Evolutionary conservation across 331 rosid genomes (phyloP).

Genomic region (Malus hybrid): DNA sequence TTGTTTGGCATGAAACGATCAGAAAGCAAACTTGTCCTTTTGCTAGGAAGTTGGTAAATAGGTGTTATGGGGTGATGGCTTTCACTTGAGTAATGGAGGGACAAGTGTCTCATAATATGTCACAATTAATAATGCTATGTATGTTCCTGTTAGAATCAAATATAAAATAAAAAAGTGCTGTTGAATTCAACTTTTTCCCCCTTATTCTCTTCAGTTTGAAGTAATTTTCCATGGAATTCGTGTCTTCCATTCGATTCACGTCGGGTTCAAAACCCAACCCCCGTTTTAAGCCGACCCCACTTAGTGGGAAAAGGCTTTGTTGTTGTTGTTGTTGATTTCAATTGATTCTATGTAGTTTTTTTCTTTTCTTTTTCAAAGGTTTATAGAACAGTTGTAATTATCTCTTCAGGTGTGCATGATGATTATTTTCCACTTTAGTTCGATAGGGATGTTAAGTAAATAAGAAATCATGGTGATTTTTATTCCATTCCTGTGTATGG

Average conservation of each 20-base stretch:
- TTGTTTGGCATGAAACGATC: neutral
- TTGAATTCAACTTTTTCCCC: neutral
- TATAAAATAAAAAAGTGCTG: neutral
- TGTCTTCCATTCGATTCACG: slow-evolving; percentile 28
- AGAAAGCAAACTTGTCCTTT: neutral
- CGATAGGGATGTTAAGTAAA: neutral
- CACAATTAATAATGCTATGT: neutral
- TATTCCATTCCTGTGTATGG: neutral
- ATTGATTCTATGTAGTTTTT: neutral
- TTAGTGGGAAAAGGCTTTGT: too few relatives aligned
- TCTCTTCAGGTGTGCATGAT: neutral
- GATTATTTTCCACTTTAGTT: neutral
- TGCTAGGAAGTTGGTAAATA: neutral
- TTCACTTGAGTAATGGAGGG: neutral
- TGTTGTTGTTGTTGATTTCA: too few relatives aligned
- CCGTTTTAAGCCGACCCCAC: too few relatives aligned
- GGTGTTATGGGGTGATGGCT: neutral
- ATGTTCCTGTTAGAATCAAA: neutral
- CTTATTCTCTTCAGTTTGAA: neutral
- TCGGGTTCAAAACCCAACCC: slow-evolving; percentile 27
- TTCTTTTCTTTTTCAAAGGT: neutral
- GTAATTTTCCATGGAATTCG: neutral
- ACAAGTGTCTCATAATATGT: too few relatives aligned
- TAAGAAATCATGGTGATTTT: neutral
- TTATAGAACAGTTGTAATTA: neutral